Evolutionary conservation across 805 yeast species (phyloP), one percentile per base, ranked within the genome.

Genomic region (Candida pini): DNA sequence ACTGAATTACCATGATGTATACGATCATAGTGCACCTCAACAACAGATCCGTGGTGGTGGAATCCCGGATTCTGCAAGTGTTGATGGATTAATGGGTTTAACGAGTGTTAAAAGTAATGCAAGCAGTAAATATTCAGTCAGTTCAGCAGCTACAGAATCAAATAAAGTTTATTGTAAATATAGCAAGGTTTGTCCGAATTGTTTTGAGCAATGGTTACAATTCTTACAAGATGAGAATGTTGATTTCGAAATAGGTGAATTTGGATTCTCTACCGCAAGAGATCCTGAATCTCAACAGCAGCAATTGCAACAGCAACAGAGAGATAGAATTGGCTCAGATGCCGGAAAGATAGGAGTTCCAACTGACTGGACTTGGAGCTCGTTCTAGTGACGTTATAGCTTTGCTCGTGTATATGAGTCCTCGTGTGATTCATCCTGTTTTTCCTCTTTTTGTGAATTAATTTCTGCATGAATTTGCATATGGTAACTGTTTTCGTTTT

Each of bases 331-430:
- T 35, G 61, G 57, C 39, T 52, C 56, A n/a, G 64, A 60, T 50
- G 58, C 53, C 30, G 53, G 56, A 16, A 62, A 38, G 35, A 28
- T 46, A 12, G 49, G 47, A 32, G 58, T 63, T 25, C 63, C 68
- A 3, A 59, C 47, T 30, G 74, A 70, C 50, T 70, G 77, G 76
- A 65, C 62, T 18, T 70, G 77, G 76, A 69, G 76, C 47, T 68
- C 76, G 5, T 69, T 71, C 46, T 69, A 43, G 50, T 20, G 27
- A 8, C 5, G 25, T 22, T 22, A n/a, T n/a, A n/a, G n/a, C n/a
- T n/a, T n/a, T n/a, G n/a, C n/a, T n/a, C n/a, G n/a, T n/a, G n/a
- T n/a, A 9, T n/a, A 22, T 16, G 3, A 19, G 16, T 26, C 19
- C 10, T 20, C n/a, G 18, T 10, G 18, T 29, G 10, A 4, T 16